Evolutionary conservation across 2,329 filamentous ascomycete genomes (phyloP).

Genomic region (Alternaria postmessia): DNA sequence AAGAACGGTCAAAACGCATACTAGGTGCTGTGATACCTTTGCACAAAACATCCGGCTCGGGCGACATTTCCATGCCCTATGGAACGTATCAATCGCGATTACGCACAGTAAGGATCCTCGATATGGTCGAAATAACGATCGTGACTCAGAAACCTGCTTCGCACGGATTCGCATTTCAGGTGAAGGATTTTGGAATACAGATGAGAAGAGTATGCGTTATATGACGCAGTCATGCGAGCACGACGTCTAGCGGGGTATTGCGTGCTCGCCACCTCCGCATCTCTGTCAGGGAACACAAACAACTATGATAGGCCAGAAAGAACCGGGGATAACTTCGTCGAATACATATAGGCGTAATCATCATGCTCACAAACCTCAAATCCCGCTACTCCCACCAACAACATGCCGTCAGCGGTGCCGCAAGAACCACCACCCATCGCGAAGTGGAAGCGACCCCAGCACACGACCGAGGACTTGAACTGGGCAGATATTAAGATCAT

Average conservation of each 20-base stretch:
- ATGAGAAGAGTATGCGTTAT: not conserved
- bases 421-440: slow-evolving; percentile 26
- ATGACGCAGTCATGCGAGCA: slow-evolving; percentile 16
- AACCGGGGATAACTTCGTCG: not conserved
- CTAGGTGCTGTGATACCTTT: not conserved
- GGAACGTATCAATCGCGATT: no score
- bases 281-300: not conserved
- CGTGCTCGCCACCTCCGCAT: slow-evolving; percentile 28
- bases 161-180: no score
- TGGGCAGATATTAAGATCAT: slow-evolving; percentile 44
- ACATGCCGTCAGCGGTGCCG: slow-evolving; percentile 34
- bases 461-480: slow-evolving; percentile 34
- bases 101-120: no score
- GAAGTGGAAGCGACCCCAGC: slow-evolving; percentile 38
- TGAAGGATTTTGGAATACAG: no score
- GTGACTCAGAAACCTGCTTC: no score
- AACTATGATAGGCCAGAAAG: not conserved
- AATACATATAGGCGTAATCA: not conserved
- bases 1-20: not conserved
- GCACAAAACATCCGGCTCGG: not conserved
- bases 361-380: not conserved
- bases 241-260: slow-evolving; percentile 35
- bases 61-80: not conserved
- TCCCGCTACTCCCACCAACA: not conserved
- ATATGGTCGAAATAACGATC: no score